Evolutionary conservation across 768 basidiomycete species (phyloP), one percentile per base, ranked within the genome.

Genomic region (Agaricus sinodeliciosus): DNA sequence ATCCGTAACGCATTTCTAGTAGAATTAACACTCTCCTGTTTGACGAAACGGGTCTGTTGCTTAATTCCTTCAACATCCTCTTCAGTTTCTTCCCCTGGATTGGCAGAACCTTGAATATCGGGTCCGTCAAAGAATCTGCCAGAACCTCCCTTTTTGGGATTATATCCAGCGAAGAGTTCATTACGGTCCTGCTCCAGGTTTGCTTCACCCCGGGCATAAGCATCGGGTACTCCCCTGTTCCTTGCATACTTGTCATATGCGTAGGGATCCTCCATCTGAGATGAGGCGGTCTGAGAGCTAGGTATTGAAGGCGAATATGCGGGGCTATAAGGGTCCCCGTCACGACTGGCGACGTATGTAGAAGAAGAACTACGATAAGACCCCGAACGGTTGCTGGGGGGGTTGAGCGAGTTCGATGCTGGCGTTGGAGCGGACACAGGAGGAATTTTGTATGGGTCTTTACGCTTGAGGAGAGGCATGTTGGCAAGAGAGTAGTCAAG

Each of bases 51-150:
- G 55, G 90, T 93, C 69, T 94, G 86, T 61, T 90, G 82, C 71
- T 96, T 97, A 70, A 99, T 97, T 22, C 86, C 91, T 70, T 99
- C 95, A 4, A 94, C 73, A 57, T 94, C 94, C 55, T 93, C 90
- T 1, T 92, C 90, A 48, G 81, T 82, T 64, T 88, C 86, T 63
- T 87, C 82, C 39, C 85, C 86, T 13, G 80, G 75, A 45, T 73
- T 59, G 34, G 80, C 78, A 31, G 77, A 75, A 27, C 60, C 65
- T 31, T 71, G 73, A 27, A 70, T 54, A 18, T 59, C 62, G 7
- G 83, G 81, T 0, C 81, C 85, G 60, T 89, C 85, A 55, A 83
- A 79, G 70, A 87, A 90, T 43, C 87, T 73, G 18, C 81, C 81
- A 22, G 84, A 79, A 25, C 79, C 78, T 43, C 64, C 63, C 58